Base-by-base conservation (phyloP, 768 basidiomycete genomes). In the Hericium alpestre region DNA sequence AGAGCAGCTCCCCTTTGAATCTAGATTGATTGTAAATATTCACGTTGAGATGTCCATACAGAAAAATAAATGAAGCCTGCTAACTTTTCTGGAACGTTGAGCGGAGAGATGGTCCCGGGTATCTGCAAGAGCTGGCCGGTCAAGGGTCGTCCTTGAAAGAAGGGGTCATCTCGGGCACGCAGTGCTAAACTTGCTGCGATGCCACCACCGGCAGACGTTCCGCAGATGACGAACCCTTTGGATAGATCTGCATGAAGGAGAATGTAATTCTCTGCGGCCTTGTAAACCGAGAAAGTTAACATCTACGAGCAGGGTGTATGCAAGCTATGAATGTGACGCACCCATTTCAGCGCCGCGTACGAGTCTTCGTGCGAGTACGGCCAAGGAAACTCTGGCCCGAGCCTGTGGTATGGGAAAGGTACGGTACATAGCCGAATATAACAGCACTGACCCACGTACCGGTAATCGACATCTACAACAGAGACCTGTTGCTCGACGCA, bases 321-420 rank as follows among this genome's bases (percentile, higher is more conserved):
- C 32, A 10, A 32, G 32, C 32, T 8, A 32, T 7, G 32, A 7
- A 32, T 32, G 32, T 7, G 8, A 18, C 49, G 23, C 38, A 46
- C 56, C 56, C 56, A 56, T 41, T 56, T 51, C 22, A 56, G 22
- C 39, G 38, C 56, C 20, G 38, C 38, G 10, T 40, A 56, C 16
- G 46, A 16, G 22, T 56, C 56, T 32, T 51, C 16, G 22, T 9
- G 20, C 7, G 23, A 23, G 22, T 11, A 6, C 8, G 49, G 22
- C 18, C 25, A 37, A 12, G 49, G 12, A 51, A 18, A 20, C 16
- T 46, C 43, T n/a, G 49, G 27, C 15, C 12, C 27, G 7, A 25
- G 27, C 25, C 23, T 37, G 25, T n/a, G 2, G 7, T 18, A 32
- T 3, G 13, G 7, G 23, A 6, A 22, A 16, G 13, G 16, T 46